A percentile compares a stretch with the other conserved stretches of the same genome.
These are phyloP conservation scores for Calocybe cyanea DNA, from an alignment of 768 basidiomycete species.

Conservation along the genomic window DNA sequence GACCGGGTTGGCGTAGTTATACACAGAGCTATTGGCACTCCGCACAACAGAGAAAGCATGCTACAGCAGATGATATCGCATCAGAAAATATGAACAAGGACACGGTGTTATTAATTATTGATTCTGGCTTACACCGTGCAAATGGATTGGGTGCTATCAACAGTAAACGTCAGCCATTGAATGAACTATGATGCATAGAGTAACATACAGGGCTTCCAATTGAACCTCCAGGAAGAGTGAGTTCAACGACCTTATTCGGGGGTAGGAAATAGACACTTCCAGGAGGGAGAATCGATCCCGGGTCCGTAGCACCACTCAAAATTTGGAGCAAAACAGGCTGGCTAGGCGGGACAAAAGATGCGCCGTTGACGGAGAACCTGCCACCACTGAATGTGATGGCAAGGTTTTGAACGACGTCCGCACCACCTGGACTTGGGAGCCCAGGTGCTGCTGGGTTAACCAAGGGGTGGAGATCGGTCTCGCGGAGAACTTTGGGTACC, in stretches of 20 bases:
- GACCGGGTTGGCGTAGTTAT: not conserved
- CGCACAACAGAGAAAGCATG: conserved; percentile 24
- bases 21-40: not conserved
- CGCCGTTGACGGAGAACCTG: conserved; percentile 27
- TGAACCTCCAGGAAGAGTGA: conserved; percentile 34
- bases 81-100: not conserved
- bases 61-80: conserved; percentile 16
- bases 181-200: not conserved
- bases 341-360: conserved; percentile 31
- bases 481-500: conserved; percentile 21
- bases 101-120: too few relatives aligned
- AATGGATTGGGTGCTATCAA: conserved; percentile 23
- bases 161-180: conserved; percentile 5
- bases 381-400: conserved; percentile 9
- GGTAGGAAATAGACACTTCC: conserved; percentile 46
- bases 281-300: conserved; percentile 41
- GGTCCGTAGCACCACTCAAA: conserved; percentile 45
- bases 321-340: conserved; percentile 58
- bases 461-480: conserved; percentile 18
- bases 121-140: conserved; percentile 26
- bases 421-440: conserved; percentile 14
- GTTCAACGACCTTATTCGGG: conserved; percentile 38
- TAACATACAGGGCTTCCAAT: conserved; percentile 26
- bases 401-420: conserved; percentile 20
- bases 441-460: conserved; percentile 6